A percentile compares a stretch with the other conserved stretches of the same genome.
phyloP scores from a whole-genome alignment of 2,329 filamentous ascomycete species.

The Coniella vitis region DNA sequence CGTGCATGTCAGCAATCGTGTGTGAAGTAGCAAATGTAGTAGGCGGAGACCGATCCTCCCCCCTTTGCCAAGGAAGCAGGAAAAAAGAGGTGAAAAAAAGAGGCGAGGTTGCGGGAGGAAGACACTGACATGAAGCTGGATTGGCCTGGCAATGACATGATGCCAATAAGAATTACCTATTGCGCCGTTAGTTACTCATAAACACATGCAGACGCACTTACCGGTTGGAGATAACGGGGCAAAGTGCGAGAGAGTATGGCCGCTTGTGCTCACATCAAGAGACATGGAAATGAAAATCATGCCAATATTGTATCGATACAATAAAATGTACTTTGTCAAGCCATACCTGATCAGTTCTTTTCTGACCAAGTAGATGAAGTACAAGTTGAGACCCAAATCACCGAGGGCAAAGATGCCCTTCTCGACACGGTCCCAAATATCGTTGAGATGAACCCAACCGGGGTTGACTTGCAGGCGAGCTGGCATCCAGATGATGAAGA shows the following conservation, averaged over 20 bases:
- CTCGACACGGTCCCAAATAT: slow-evolving; percentile 42
- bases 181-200: neutral
- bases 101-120: neutral
- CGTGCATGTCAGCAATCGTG: neutral
- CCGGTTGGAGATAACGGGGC: too few relatives aligned
- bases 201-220: neutral
- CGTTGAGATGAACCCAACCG: slow-evolving; percentile 34
- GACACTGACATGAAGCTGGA: slow-evolving; percentile 32
- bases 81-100: too few relatives aligned
- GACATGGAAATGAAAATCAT: slow-evolving; percentile 39
- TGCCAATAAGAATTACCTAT: slow-evolving; percentile 30
- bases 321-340: slow-evolving; percentile 37
- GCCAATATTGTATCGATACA: slow-evolving; percentile 38
- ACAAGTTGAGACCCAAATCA: slow-evolving; percentile 37
- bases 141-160: slow-evolving; percentile 37
- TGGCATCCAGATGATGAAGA: slow-evolving; percentile 45
- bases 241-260: neutral
- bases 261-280: slow-evolving; percentile 29
- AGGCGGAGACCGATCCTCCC: too few relatives aligned
- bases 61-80: too few relatives aligned
- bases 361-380: slow-evolving; percentile 39
- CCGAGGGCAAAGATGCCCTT: slow-evolving; percentile 40
- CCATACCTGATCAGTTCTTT: slow-evolving; percentile 38
- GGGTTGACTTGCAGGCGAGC: slow-evolving; percentile 34
- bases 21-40: neutral